Percentiles rank a stretch among this genome's conserved stretches.
phyloP scores from a whole-genome alignment of 1,139 yeast genomes.

The Suhomyces bolitotheri region DNA sequence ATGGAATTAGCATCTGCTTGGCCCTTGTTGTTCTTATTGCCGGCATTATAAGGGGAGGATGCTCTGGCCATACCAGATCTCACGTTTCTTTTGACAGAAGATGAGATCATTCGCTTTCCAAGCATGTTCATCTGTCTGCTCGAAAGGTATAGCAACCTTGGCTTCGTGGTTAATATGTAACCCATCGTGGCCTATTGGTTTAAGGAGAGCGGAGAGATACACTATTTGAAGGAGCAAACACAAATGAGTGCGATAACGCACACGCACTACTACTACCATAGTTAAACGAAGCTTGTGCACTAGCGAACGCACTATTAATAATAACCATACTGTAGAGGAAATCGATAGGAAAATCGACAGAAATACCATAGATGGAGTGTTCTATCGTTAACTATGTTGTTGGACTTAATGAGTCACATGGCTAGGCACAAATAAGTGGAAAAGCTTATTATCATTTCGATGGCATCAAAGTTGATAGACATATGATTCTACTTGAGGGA shows the following conservation, averaged over 20 bases:
- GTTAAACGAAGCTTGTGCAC: no score
- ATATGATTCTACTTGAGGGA: no score
- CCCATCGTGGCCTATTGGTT: constrained; percentile 20
- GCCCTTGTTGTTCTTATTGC: constrained; percentile 1
- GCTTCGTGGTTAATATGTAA: constrained; percentile 34
- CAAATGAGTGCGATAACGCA: constrained; percentile 5
- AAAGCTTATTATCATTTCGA: no score
- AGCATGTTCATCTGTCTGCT: constrained; percentile 21
- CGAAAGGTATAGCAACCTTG: constrained; percentile 31
- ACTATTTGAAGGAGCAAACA: constrained; percentile 4
- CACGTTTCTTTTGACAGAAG: constrained; percentile 8
- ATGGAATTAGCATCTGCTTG: constrained; percentile 5
- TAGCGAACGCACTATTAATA: no score
- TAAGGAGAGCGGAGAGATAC: background rate
- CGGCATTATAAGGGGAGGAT: constrained; percentile 4
- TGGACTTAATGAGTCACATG: no score
- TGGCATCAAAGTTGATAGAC: no score
- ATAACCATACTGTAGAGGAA: no score
- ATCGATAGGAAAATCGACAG: no score
- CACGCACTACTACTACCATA: constrained; percentile 4
- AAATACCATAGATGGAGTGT: no score
- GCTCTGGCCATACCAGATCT: constrained; percentile 4
- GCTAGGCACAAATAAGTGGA: no score
- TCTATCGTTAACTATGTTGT: no score
- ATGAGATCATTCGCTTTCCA: constrained; percentile 13